These are phyloP conservation scores for Alternaria gaisen DNA, from an alignment of 2,329 filamentous ascomycete genomes.

Conservation along the genomic window DNA sequence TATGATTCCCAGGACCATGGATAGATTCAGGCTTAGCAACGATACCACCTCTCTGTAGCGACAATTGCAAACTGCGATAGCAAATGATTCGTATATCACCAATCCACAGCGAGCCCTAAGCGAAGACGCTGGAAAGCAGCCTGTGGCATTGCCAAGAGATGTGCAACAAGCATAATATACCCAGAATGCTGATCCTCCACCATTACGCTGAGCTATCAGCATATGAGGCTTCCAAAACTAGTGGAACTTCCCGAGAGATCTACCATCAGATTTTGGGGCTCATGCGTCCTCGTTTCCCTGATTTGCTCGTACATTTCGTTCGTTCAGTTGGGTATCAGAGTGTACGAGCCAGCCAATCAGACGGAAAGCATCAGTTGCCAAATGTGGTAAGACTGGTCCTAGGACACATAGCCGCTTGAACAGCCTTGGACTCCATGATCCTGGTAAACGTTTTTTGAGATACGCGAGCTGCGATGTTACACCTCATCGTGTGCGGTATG, in stretches of 20 bases:
- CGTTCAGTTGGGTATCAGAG: background rate
- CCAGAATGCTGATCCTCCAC: background rate
- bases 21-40: constrained; percentile 14
- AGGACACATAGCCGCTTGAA: background rate
- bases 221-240: background rate
- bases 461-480: background rate
- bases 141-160: background rate
- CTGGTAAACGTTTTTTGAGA: background rate
- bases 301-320: constrained; percentile 1
- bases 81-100: background rate
- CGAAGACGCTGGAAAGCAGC: constrained; percentile 5
- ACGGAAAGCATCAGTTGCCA: background rate
- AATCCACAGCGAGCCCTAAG: background rate
- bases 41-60: constrained; percentile 8
- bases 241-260: background rate
- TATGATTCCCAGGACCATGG: constrained; percentile 7
- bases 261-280: background rate
- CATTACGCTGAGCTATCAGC: background rate
- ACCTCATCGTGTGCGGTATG: background rate
- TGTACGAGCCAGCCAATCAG: constrained; percentile 17
- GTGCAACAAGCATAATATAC: background rate
- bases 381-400: background rate
- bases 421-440: background rate
- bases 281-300: background rate
- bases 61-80: constrained; percentile 1